Conservation (phyloP, 2,329 filamentous ascomycete species). For the Hortaea werneckii region DNA sequence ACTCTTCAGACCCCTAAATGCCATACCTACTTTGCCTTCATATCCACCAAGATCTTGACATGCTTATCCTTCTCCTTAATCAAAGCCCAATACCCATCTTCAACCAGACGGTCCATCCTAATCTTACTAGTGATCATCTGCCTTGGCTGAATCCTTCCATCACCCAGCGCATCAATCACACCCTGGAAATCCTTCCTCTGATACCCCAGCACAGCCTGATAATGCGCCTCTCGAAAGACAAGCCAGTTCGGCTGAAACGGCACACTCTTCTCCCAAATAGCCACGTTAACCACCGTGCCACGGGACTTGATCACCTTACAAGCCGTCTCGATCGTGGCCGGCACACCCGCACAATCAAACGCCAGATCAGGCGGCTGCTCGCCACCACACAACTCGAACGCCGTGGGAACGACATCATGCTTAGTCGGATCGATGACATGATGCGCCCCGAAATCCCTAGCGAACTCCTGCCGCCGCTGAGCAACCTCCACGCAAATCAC, state of each 20-base stretch:
- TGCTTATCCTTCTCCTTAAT: slow-evolving; percentile 52
- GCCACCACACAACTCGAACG: slow-evolving; percentile 37
- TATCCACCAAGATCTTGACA: slow-evolving; percentile 52
- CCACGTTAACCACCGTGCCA: slow-evolving; percentile 54
- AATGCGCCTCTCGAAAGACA: slow-evolving; percentile 44
- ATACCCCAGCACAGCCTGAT: slow-evolving; percentile 41
- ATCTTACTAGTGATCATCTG: slow-evolving; percentile 54
- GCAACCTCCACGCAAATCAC: slow-evolving; percentile 52
- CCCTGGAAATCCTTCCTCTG: slow-evolving; percentile 45
- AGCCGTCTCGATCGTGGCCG: slow-evolving; percentile 32
- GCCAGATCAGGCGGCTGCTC: slow-evolving; percentile 46
- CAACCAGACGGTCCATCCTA: slow-evolving; percentile 44
- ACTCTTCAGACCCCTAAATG: too few relatives aligned
- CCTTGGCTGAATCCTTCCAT: slow-evolving; percentile 37
- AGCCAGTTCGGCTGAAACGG: slow-evolving; percentile 45
- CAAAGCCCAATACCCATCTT: slow-evolving; percentile 47
- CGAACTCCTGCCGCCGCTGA: slow-evolving; percentile 40
- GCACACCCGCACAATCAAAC: slow-evolving; percentile 53
- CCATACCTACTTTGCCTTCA: slow-evolving; percentile 5
- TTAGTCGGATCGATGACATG: slow-evolving; percentile 43
- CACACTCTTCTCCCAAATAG: slow-evolving; percentile 50
- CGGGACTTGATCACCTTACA: slow-evolving; percentile 42
- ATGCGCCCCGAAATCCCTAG: slow-evolving; percentile 45
- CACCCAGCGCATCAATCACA: slow-evolving; percentile 37
- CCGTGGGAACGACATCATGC: slow-evolving; percentile 39